Base-by-base conservation (phyloP, 2,329 filamentous ascomycete genomes). In the Phialemoniopsis sp. region DNA sequence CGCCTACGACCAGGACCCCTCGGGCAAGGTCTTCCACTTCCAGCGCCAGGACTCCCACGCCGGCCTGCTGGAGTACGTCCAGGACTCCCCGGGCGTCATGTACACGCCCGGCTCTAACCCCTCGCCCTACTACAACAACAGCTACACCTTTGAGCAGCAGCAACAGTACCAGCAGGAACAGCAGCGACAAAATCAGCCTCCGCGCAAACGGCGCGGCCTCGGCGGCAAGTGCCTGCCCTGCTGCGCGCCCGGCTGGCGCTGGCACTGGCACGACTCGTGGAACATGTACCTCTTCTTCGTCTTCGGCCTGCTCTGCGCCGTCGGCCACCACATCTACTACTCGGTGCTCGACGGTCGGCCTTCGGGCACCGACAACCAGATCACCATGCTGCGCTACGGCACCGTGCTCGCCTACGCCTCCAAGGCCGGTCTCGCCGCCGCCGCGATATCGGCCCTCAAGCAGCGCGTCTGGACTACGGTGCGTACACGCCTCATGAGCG, bases 241-340 rank as follows among this genome's bases (percentile, higher is more conserved):
- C 10, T 26, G 21, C 21, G 21, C 21, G 6, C 21, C 21, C 6
- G 21, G 35, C 5, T 37, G 21, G n/a, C 35, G 26, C 28, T 38
- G 38, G 36, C 37, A 32, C 8, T 48, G 47, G 45, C 41, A 47
- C 12, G 37, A 45, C 8, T 46, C 46, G 14, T 52, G 49, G 45
- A 46, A 50, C 36, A 65, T 67, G 60, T 60, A 62, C 35, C n/a
- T 57, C 8, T 56, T 59, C 38, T 56, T 64, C 30, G 8, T 61
- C 13, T 53, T 62, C n/a, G 64, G 64, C 4, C 32, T 65, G 13
- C 38, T 50, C 17, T 64, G 59, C 26, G 59, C 64, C 13, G 36
- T 59, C 14, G 58, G 54, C 12, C 64, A 67, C 40, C 63, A 67
- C 42, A 38, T 57, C 29, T 67, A 60, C 45, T 67, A 67, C 46